These are phyloP conservation scores for Tolypocladium amazonense DNA, from an alignment of 2,329 filamentous ascomycete species.

Conservation along the genomic window DNA sequence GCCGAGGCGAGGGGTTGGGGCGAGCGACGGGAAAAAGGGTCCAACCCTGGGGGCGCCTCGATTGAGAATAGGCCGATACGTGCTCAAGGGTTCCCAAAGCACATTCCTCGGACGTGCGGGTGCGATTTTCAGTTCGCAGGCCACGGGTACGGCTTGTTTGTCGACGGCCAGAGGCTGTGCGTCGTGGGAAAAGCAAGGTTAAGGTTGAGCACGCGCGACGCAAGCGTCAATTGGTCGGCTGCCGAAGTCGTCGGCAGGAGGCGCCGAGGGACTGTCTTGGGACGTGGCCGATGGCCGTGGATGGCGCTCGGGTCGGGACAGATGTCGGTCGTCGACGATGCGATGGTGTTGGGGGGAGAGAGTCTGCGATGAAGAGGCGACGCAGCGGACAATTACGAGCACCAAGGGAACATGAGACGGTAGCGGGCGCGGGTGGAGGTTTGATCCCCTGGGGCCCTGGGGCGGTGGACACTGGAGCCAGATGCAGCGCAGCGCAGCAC, in stretches of 20 bases:
- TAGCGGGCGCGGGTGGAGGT: neutral
- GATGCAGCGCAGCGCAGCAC: neutral
- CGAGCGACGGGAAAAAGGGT: neutral
- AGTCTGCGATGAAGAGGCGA: neutral
- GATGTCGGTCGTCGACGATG: neutral
- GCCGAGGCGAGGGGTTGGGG: neutral
- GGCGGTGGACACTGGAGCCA: neutral
- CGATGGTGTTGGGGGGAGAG: neutral
- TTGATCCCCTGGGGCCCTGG: neutral
- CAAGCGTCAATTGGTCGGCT: neutral
- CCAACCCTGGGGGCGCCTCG: neutral
- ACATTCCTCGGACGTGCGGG: neutral
- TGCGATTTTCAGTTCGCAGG: neutral
- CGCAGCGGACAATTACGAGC: neutral
- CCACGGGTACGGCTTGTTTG: neutral
- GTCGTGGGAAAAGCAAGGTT: neutral
- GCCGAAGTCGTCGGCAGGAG: neutral
- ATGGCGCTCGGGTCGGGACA: neutral
- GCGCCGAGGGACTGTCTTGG: neutral
- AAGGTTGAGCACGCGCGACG: slow-evolving; percentile 1
- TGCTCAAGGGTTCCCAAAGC: neutral
- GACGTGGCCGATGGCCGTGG: neutral
- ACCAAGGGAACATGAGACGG: neutral
- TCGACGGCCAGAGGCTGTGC: neutral
- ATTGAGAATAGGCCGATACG: neutral